These are phyloP conservation scores for Primulina tabacum DNA, from an alignment of 257 asterid genomes.

Conservation along the genomic window DNA sequence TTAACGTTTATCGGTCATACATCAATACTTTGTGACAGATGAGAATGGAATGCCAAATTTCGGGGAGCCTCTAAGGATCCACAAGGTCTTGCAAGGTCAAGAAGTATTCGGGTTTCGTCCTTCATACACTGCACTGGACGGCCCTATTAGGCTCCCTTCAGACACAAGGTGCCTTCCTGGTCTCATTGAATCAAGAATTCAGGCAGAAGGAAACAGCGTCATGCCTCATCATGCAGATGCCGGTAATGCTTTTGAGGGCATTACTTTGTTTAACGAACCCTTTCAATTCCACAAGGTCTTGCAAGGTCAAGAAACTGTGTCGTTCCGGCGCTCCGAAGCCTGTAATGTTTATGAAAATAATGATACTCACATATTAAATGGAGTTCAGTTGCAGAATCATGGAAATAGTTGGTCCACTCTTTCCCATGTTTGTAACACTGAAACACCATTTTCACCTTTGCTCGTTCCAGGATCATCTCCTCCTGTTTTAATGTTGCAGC, in stretches of 20 bases:
- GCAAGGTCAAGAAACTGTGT: conserved; percentile 97
- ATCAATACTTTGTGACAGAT: conserved; percentile 39
- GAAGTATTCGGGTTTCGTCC: conserved; percentile 67
- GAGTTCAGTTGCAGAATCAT: conserved; percentile 38
- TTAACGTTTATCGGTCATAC: conserved; percentile 3
- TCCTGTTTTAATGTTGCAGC: conserved; percentile 48
- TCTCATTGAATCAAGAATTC: conserved; percentile 33
- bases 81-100: conserved; percentile 99
- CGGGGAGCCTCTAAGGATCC: conserved; percentile 79
- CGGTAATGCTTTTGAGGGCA: conserved; percentile 33
- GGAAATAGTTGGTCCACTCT: conserved; percentile 51
- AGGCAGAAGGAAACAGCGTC: conserved; percentile 30
- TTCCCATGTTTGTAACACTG: conserved; percentile 35
- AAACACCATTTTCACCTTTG: conserved; percentile 28
- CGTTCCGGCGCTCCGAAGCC: conserved; percentile 36
- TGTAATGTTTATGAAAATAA: conserved; percentile 31
- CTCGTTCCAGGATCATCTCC: conserved; percentile 44
- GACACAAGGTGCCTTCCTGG: conserved; percentile 50
- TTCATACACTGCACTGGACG: conserved; percentile 41
- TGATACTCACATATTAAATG: conserved; percentile 30
- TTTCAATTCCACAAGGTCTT: conserved; percentile 80
- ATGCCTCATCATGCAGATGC: conserved; percentile 39
- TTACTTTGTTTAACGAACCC: conserved; percentile 43
- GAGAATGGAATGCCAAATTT: conserved; percentile 62
- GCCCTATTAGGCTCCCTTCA: conserved; percentile 42